These are phyloP conservation scores for Venustampulla echinocandica DNA, from an alignment of 495 filamentous ascomycete species.

Conservation along the genomic window DNA sequence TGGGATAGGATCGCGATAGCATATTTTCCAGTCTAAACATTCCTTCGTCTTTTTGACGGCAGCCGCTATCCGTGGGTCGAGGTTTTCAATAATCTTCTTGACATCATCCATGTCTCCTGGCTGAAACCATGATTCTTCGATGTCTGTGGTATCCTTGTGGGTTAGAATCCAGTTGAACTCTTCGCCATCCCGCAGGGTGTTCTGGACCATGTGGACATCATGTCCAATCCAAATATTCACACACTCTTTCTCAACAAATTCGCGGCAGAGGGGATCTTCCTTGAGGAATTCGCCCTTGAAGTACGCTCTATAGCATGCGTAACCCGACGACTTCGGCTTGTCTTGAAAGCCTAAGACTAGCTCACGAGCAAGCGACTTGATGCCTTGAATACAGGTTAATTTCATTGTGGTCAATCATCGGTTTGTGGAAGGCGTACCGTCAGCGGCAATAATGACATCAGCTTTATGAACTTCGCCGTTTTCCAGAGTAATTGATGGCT, in stretches of 20 bases:
- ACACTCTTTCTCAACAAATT: constrained; percentile 38
- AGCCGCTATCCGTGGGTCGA: constrained; percentile 36
- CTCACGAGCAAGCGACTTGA: constrained; percentile 37
- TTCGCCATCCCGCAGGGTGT: constrained; percentile 38
- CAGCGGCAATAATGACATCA: constrained; percentile 33
- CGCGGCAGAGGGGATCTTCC: constrained; percentile 35
- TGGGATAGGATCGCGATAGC: constrained; percentile 38
- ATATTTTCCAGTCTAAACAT: constrained; percentile 45
- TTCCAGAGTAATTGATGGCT: constrained; percentile 24
- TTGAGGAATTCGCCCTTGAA: constrained; percentile 34
- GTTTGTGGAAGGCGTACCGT: constrained; percentile 16
- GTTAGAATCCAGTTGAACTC: constrained; percentile 47
- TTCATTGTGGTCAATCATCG: constrained; percentile 13
- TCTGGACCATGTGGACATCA: constrained; percentile 40
- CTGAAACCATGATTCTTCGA: constrained; percentile 42
- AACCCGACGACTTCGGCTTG: constrained; percentile 38
- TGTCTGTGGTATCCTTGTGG: constrained; percentile 36
- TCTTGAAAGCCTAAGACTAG: constrained; percentile 38
- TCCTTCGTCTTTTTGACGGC: constrained; percentile 39
- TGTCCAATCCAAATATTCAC: constrained; percentile 46
- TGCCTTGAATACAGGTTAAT: constrained; percentile 33
- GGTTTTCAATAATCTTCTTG: constrained; percentile 24
- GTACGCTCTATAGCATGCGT: constrained; percentile 41
- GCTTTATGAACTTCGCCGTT: constrained; percentile 23
- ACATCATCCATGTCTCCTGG: constrained; percentile 42